A percentile compares a stretch with the other conserved stretches of the same genome.
Evolutionary conservation across 2,329 filamentous ascomycete species (phyloP).

Genomic region (Ophiostoma sp.): DNA sequence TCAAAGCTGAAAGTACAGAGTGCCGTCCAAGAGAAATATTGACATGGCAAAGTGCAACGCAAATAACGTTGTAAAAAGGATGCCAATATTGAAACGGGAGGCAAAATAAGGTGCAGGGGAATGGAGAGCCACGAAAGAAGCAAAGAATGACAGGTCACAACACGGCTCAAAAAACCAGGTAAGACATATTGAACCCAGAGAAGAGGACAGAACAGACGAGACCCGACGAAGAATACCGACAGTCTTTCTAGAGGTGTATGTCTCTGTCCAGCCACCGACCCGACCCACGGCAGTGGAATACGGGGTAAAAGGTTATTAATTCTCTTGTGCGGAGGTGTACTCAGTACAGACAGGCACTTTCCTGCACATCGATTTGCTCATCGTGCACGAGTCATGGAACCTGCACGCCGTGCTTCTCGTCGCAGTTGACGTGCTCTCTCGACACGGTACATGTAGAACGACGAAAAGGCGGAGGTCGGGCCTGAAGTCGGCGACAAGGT

Average conservation of each 20-base stretch:
- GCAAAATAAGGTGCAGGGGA: background rate
- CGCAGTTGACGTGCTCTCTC: conserved; percentile 15
- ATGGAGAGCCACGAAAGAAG: background rate
- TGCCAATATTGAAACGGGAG: conserved; percentile 3
- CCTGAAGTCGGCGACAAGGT: background rate
- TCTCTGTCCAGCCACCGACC: no score
- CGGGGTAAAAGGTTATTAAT: background rate
- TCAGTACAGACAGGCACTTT: no score
- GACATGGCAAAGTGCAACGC: no score
- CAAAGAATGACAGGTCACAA: background rate
- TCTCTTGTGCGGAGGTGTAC: background rate
- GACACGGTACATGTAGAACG: no score
- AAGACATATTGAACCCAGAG: background rate
- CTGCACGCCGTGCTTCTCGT: conserved; percentile 15
- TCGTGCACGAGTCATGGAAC: conserved; percentile 16
- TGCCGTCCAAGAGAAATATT: no score
- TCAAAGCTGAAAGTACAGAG: no score
- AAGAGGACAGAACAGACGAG: background rate
- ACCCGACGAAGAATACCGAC: background rate
- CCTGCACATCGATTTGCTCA: background rate
- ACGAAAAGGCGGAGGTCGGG: background rate
- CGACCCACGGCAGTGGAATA: background rate
- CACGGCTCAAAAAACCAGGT: background rate
- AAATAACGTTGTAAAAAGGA: no score
- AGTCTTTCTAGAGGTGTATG: background rate